phyloP scores from a whole-genome alignment of 129 eudicot genomes.

The Deinandra increscens region DNA sequence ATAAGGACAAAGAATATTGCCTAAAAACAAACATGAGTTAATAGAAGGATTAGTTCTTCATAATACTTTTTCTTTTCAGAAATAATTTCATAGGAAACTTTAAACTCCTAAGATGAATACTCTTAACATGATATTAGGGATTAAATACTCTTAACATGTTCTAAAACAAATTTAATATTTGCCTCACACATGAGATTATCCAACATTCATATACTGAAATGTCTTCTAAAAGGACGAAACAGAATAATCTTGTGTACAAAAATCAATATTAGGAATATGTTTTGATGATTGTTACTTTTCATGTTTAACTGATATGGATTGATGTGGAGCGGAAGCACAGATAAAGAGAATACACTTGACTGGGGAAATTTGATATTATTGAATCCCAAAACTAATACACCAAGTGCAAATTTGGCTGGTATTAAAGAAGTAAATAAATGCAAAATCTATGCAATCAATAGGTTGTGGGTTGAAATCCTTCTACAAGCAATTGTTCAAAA shows the following conservation, averaged over 20 bases:
- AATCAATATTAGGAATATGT: neutral
- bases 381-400: too few species aligned
- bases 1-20: conserved; percentile 51
- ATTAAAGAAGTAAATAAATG: too few species aligned
- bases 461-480: too few species aligned
- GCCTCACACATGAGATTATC: neutral
- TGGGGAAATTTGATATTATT: too few species aligned
- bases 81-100: neutral
- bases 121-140: neutral
- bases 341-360: too few species aligned
- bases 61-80: neutral
- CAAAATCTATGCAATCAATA: too few species aligned
- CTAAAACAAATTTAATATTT: too few species aligned
- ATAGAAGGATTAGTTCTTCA: neutral
- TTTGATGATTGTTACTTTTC: neutral
- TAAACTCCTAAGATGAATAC: neutral
- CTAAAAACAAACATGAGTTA: conserved; percentile 38
- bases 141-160: too few species aligned
- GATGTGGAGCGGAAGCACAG: too few species aligned
- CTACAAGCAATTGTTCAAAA: too few species aligned
- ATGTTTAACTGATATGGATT: neutral
- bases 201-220: neutral
- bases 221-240: neutral
- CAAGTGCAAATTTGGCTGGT: too few species aligned
- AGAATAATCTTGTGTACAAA: neutral